phyloP scores from a whole-genome alignment of 2,329 filamentous ascomycete species.

The Fusarium caatingaense region DNA sequence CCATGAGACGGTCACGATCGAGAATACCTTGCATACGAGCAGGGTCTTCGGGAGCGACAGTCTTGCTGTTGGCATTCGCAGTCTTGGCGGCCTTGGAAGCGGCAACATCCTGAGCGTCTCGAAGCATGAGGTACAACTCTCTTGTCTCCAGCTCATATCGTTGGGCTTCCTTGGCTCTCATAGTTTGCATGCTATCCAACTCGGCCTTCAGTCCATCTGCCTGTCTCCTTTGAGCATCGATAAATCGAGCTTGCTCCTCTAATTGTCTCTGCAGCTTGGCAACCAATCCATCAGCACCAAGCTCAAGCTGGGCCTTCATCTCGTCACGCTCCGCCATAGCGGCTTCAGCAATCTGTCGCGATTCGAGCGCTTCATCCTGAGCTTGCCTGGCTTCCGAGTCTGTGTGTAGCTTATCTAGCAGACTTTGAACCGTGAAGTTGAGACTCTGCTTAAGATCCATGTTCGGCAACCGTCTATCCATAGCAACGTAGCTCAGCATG shows the following conservation, averaged over 20 bases:
- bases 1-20: constrained; percentile 92
- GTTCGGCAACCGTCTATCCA: constrained; percentile 94
- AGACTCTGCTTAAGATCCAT: constrained; percentile 98
- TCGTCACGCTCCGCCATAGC: constrained; percentile 97
- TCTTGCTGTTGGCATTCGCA: constrained; percentile 58
- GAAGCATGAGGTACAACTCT: constrained; percentile 97
- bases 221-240: constrained; percentile 87
- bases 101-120: constrained; percentile 95
- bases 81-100: constrained; percentile 80
- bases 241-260: constrained; percentile 91
- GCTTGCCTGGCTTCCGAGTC: constrained; percentile 94
- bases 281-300: constrained; percentile 93
- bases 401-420: constrained; percentile 95
- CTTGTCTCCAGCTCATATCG: constrained; percentile 95
- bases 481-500: constrained; percentile 99
- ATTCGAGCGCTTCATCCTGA: constrained; percentile 89
- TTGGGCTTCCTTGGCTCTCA: constrained; percentile 91
- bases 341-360: constrained; percentile 91
- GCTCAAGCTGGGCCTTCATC: constrained; percentile 86
- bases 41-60: constrained; percentile 72
- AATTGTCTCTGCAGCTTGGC: constrained; percentile 92
- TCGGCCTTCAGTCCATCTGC: constrained; percentile 91
- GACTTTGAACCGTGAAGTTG: constrained; percentile 95
- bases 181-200: constrained; percentile 83
- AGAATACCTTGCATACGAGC: constrained; percentile 90